These are phyloP conservation scores for Loxodes magnus DNA, from an alignment of 73 alveolate species.

Conservation along the genomic window DNA sequence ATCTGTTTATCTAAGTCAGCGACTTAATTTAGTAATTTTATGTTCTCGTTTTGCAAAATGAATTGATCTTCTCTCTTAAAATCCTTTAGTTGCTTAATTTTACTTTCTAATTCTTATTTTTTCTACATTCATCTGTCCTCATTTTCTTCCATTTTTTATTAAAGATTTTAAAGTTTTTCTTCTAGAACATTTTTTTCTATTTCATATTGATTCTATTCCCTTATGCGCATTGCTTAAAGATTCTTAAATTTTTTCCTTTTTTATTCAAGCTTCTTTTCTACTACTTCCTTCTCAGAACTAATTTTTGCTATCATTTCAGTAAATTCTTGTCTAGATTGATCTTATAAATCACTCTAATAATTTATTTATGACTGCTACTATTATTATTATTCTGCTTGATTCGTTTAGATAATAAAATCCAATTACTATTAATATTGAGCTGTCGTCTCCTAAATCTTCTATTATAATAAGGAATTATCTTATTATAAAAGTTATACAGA, in stretches of 20 bases:
- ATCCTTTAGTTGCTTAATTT: background rate
- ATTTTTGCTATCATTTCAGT: constrained; percentile 7
- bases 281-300: constrained; percentile 6
- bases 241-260: background rate
- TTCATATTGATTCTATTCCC: background rate
- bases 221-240: background rate
- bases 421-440: no score
- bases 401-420: no score
- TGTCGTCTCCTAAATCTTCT: no score
- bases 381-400: no score
- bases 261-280: constrained; percentile 7
- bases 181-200: constrained; percentile 7
- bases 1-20: background rate
- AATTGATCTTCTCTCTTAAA: background rate
- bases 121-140: background rate
- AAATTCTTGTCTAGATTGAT: constrained; percentile 4
- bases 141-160: constrained; percentile 3
- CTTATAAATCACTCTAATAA: no score
- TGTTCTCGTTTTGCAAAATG: background rate
- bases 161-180: background rate
- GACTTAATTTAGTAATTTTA: background rate
- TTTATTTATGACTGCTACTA: no score
- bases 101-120: background rate
- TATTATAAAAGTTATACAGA: no score
- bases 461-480: no score